Base-by-base conservation (phyloP, 331 rosid species). In the Quercus phellos region DNA sequence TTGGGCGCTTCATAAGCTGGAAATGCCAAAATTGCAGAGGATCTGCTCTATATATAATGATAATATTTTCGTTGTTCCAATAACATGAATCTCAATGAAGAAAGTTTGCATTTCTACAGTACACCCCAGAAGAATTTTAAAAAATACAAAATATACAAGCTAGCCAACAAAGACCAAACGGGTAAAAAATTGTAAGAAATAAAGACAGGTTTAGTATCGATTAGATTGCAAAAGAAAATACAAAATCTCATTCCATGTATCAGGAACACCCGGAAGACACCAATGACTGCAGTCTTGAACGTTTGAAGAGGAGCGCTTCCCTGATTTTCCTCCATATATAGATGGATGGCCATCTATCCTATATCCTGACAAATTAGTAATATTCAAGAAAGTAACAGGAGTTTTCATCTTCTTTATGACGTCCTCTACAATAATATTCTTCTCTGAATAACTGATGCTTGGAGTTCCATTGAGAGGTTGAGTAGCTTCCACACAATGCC, bases 211-310 rank as follows among this genome's bases (percentile, higher is more conserved):
- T 55, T 21, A 76, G 60, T 68, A 21, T 72, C 58, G 22, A 77
- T 74, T 82, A 70, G 77, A 82, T 53, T 70, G 88, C 89, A 94
- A 71, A 77, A 89, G 87, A 82, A 86, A 85, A 75, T 84, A 91
- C 87, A 91, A 71, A 30, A 94, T 63, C 58, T 90, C 91, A 72
- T 94, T 94, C 99, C 99, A 90, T 56, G 86, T 59, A 82, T 92
- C 99, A n/a, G 97, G 96, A 74, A 94, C 92, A 35, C 99, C 98
- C n/a, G 98, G 99, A 83, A 92, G 93, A 74, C 99, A 94, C 99
- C 99, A 94, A 85, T 91, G 99, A 79, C 99, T 94, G 78, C 99
- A 94, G 78, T 94, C 99, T 86, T 92, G 94, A 85, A 84, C 54
- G 12, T 67, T 72, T 5, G 85, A 81, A 12, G 87, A 73, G 54